Evolutionary conservation across 2,329 filamentous ascomycete genomes (phyloP).

Genomic region (Arthrinium phaeospermum): DNA sequence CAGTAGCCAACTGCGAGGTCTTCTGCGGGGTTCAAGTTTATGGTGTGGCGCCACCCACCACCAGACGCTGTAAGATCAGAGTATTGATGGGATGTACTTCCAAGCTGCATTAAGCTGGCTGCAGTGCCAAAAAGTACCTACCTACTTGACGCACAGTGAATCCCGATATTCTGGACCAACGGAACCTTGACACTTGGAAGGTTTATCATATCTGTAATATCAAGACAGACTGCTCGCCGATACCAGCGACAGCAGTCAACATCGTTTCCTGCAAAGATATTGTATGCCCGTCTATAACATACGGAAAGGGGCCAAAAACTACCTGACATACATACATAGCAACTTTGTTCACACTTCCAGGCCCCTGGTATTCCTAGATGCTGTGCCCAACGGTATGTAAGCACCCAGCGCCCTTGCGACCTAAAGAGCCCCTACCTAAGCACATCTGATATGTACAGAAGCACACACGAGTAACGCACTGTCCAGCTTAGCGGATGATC

Average conservation of each 20-base stretch:
- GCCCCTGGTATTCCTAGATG: neutral
- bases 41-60: slow-evolving; percentile 1
- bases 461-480: neutral
- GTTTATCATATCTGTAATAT: neutral
- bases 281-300: neutral
- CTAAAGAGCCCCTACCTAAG: neutral
- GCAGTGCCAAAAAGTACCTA: neutral
- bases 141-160: neutral
- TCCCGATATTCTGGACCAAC: neutral
- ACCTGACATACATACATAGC: neutral
- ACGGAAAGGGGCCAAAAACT: neutral
- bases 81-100: neutral
- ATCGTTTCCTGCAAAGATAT: too few relatives aligned
- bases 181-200: neutral
- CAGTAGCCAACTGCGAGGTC: neutral
- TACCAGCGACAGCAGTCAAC: neutral
- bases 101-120: neutral
- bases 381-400: neutral
- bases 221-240: neutral
- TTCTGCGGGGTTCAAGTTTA: slow-evolving; percentile 2
- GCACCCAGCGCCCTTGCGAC: slow-evolving; percentile 10
- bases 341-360: neutral
- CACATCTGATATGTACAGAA: neutral
- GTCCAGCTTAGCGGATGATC: slow-evolving; percentile 10
- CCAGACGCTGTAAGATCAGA: neutral